These are phyloP conservation scores for Amylocystis lapponica DNA, from an alignment of 768 basidiomycete genomes.

Conservation along the genomic window DNA sequence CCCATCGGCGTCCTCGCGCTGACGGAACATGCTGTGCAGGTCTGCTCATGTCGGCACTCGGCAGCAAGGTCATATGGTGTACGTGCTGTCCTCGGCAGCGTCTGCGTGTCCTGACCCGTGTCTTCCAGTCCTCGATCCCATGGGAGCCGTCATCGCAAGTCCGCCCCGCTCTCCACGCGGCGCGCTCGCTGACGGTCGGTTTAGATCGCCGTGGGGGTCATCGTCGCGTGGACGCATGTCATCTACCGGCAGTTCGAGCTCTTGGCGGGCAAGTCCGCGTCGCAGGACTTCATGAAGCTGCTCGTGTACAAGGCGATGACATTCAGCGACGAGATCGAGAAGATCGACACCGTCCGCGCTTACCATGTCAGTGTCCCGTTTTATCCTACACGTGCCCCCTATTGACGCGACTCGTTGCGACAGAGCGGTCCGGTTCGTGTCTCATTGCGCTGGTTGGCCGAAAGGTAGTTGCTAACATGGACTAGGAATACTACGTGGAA, in stretches of 20 bases:
- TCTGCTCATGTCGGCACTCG: constrained; percentile 78
- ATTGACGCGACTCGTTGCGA: too few relatives aligned
- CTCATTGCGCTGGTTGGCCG: background rate
- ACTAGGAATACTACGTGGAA: constrained; percentile 86
- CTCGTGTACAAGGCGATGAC: constrained; percentile 90
- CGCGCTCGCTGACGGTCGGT: constrained; percentile 7
- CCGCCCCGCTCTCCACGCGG: background rate
- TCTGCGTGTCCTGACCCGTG: background rate
- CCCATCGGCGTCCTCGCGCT: background rate
- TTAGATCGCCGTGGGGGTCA: constrained; percentile 77
- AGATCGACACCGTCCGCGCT: constrained; percentile 88
- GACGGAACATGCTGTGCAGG: constrained; percentile 33
- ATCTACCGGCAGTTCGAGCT: constrained; percentile 78
- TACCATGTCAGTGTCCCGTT: constrained; percentile 64
- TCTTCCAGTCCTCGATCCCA: constrained; percentile 63
- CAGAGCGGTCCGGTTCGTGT: constrained; percentile 68
- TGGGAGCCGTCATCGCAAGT: constrained; percentile 59
- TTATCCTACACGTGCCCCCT: background rate
- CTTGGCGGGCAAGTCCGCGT: constrained; percentile 88
- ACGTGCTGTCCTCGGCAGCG: constrained; percentile 25
- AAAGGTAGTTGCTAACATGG: background rate
- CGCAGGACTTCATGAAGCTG: constrained; percentile 84
- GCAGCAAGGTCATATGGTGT: constrained; percentile 82
- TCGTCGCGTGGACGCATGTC: constrained; percentile 70
- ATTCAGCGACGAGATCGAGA: constrained; percentile 79